Percentiles rank a stretch among this genome's conserved stretches.
Conservation (phyloP, 129 eudicot genomes). For the Flaveria sonorensis region DNA sequence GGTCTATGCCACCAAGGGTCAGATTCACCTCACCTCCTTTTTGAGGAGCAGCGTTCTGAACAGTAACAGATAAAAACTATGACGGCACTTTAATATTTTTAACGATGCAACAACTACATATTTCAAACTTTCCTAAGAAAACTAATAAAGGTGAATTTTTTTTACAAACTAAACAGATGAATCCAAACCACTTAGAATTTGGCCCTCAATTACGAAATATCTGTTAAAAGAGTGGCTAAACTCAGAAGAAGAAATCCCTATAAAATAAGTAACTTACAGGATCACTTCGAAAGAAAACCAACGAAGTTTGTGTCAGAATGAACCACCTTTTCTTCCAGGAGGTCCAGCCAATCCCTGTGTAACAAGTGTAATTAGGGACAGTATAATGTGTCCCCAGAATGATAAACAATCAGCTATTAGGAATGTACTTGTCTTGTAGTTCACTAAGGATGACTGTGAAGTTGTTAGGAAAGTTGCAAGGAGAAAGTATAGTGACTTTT, state of each 20-base stretch:
- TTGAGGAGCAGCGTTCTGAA: conserved; percentile 76
- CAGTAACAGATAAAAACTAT: conserved; percentile 18
- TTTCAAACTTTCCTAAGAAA: conserved; percentile 22
- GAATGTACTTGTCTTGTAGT: neutral
- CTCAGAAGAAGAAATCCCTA: conserved; percentile 13
- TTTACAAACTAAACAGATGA: neutral
- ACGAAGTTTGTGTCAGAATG: conserved; percentile 81
- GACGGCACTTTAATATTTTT: conserved; percentile 14
- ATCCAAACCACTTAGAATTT: neutral
- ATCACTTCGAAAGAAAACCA: conserved; percentile 91
- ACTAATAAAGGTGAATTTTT: neutral
- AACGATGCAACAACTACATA: conserved; percentile 15
- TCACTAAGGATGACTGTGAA: no score
- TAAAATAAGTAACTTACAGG: conserved; percentile 62
- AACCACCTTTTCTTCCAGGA: conserved; percentile 99
- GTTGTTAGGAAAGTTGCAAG: no score
- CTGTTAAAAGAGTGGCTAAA: neutral
- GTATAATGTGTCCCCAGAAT: neutral
- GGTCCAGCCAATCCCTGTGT: conserved; percentile 95
- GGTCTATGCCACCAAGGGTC: conserved; percentile 98
- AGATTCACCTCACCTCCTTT: conserved; percentile 83
- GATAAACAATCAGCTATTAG: conserved; percentile 1
- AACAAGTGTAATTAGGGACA: conserved; percentile 24
- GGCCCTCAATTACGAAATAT: neutral
- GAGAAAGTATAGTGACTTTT: no score